Percentiles rank a stretch among this genome's conserved stretches.
These are phyloP conservation scores for Chlorella sorokiniana DNA, from an alignment of 139 green algal genomes.

Conservation along the genomic window DNA sequence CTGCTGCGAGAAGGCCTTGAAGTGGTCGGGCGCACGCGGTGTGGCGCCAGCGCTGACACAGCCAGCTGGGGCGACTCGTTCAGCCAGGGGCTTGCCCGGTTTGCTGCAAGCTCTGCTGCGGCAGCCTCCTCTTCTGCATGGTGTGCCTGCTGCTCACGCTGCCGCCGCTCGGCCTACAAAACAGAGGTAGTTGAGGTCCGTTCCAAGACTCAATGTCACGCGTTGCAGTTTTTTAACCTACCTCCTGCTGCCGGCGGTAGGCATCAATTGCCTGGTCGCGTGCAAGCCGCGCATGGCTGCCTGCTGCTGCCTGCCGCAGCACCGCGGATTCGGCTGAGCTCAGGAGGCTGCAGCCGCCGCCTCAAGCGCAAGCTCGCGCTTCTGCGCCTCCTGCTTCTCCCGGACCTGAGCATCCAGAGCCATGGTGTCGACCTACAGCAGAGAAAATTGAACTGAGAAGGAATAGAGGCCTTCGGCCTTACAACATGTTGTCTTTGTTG, in stretches of 20 bases:
- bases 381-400: constrained; percentile 20
- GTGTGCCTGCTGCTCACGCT: neutral
- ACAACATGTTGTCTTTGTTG: too few species aligned
- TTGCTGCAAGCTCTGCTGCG: constrained; percentile 13
- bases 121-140: neutral
- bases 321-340: neutral
- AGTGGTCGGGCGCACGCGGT: constrained; percentile 29
- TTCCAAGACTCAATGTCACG: neutral
- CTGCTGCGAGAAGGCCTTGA: neutral
- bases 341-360: neutral
- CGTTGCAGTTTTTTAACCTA: neutral
- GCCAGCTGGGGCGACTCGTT: constrained; percentile 9
- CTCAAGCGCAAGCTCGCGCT: neutral
- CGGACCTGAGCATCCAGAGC: constrained; percentile 35
- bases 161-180: neutral
- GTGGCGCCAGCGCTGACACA: neutral
- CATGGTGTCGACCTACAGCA: constrained; percentile 33
- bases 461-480: too few species aligned
- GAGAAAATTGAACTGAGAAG: too few species aligned
- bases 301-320: neutral
- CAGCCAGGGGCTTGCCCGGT: constrained; percentile 15
- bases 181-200: neutral
- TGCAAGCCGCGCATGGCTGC: neutral
- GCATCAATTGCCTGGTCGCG: neutral
- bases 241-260: constrained; percentile 14